Conservation (phyloP, 2,329 filamentous ascomycete genomes). For the Aspergillus bombycis region DNA sequence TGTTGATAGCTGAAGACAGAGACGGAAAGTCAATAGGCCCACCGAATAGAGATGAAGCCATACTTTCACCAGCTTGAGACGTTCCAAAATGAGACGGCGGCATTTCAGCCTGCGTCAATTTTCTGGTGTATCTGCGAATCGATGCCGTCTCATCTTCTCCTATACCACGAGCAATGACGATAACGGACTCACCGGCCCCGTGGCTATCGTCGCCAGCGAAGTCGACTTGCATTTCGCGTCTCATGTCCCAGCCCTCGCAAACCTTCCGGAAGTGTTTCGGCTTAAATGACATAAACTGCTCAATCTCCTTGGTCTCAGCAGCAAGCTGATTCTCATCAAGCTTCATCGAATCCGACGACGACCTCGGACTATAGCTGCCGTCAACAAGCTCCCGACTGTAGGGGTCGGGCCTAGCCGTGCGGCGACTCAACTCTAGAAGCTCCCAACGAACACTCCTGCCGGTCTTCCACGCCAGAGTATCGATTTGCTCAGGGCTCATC, state of each 20-base stretch:
- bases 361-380: conserved; percentile 79
- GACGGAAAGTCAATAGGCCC: conserved; percentile 44
- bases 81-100: conserved; percentile 17
- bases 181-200: conserved; percentile 73
- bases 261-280: conserved; percentile 77
- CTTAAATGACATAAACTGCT: conserved; percentile 71
- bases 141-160: conserved; percentile 59
- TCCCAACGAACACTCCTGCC: conserved; percentile 82
- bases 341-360: conserved; percentile 73
- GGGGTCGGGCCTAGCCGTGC: conserved; percentile 71
- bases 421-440: conserved; percentile 75
- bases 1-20: conserved; percentile 50
- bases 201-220: conserved; percentile 81
- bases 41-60: conserved; percentile 55
- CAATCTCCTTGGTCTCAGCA: conserved; percentile 80
- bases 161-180: conserved; percentile 74
- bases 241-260: conserved; percentile 92
- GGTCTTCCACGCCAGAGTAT: conserved; percentile 75
- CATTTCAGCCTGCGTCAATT: conserved; percentile 42
- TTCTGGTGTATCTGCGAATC: conserved; percentile 63
- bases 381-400: conserved; percentile 68
- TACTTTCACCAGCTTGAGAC: conserved; percentile 15
- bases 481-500: conserved; percentile 55
- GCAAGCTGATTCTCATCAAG: conserved; percentile 70
- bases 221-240: conserved; percentile 79